Base-by-base conservation (phyloP, 1,284 basidiomycete species). In the Ganoderma leucocontextum region DNA sequence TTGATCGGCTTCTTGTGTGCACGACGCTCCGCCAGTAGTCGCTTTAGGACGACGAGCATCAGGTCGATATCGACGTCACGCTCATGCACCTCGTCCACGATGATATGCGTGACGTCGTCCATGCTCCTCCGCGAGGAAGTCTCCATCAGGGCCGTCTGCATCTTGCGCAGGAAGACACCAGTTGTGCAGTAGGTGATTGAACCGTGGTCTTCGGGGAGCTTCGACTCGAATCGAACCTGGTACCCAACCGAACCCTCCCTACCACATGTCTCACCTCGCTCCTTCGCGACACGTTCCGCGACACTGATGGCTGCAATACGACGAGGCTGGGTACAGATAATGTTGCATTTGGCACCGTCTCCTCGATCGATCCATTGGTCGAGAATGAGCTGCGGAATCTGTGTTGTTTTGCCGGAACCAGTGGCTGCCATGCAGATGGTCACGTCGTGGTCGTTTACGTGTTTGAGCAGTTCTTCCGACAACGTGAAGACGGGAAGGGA, bases 11-110 rank as follows among this genome's bases (percentile, higher is more conserved):
- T 88, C 39, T 89, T 87, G 72, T 90, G 89, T 4, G 87, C 84
- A 75, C 89, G 91, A 72, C 96, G 88, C 72, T 96, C 92, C 7
- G 87, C 88, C 73, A 98, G 80, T 25, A 98, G 81, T 29, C 94
- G 90, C 82, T 97, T 97, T 72, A 99, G 86, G 15, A 97, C 95
- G 67, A 97, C 95, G 10, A 99, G 87, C 59, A 97, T 82, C 59
- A 99, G 82, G 80, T 99, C 97, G 0, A 95, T 98, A 78, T 98
- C 96, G 67, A 98, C 91, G 76, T 98, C 96, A 39, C 97, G 91
- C 80, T 98, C 96, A 80, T 99, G 97, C 2, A 97, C 97, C 81
- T 99, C 97, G 79, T 99, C 97, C 53, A 98, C 94, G 49, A 98
- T 82, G 69, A 99, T 88, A 80, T 99, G 97, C 9, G 96, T 96